Evolutionary conservation across 192 early-diverging fungal genomes (phyloP), one percentile per base, ranked within the genome.

Genomic region (Coemansia sp.): DNA sequence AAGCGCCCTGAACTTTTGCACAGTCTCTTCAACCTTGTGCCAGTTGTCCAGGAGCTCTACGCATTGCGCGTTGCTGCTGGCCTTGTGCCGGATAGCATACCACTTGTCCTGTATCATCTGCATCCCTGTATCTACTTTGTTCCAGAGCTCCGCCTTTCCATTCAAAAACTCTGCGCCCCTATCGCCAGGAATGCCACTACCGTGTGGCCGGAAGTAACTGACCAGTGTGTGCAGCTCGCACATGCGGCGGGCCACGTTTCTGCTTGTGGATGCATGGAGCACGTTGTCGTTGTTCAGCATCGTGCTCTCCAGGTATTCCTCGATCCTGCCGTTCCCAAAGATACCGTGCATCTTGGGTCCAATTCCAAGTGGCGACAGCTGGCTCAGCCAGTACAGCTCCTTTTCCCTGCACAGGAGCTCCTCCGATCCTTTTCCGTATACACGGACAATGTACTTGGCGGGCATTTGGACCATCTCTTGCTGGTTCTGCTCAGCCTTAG

Each of bases 241-340:
- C 68, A 95, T 69, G 0, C 86, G 82, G 9, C 75, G 70, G 4
- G 92, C 92, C 73, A 95, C 89, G 37, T 88, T 82, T 36, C 77
- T 67, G 31, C 88, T 91, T 38, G 81, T 87, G 8, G 70, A 60
- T 1, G 83, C 80, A 4, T 6, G 10, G 4, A 4, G 33, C 33
- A 34, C 10, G 10, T 34, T 34, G 10, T 34, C 33, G 5, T 34
- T 34, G 33, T 34, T 87, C 48, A 95, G 75, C 0, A 91, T 93
- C 0, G 70, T 80, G 22, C 88, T 89, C 36, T 89, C 86, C 2
- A 95, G 74, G 45, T 84, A 94, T 65, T 95, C 84, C 60, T 95
- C 94, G 59, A 95, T 79, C 7, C 94, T 79, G 31, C 94, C 94
- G 64, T 95, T 95, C 17, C 75, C 82, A 73, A 94, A 95, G 10